Conservation (phyloP, 768 basidiomycete species). For the Leccinum longicurvipes region DNA sequence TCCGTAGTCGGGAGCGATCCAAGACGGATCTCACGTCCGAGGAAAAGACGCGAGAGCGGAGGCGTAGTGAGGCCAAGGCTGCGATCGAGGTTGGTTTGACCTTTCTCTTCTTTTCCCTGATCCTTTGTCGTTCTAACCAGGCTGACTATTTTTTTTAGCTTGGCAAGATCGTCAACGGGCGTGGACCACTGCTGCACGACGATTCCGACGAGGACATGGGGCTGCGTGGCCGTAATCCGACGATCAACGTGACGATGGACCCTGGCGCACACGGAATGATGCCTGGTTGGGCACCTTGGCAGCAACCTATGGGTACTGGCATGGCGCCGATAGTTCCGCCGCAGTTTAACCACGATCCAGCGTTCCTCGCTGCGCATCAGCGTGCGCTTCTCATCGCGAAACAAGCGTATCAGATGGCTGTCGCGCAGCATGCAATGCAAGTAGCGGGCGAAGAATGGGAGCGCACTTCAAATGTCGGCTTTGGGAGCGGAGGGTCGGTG, state of each 20-base stretch:
- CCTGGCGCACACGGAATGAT: conserved; percentile 27
- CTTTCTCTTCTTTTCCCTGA: neutral
- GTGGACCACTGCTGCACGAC: conserved; percentile 55
- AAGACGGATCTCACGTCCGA: conserved; percentile 38
- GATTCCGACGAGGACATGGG: conserved; percentile 42
- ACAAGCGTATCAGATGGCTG: conserved; percentile 86
- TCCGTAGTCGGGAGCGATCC: conserved; percentile 30
- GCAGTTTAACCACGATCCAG: conserved; percentile 48
- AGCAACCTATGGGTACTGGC: conserved; percentile 24
- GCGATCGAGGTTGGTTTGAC: conserved; percentile 68
- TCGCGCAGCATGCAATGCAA: conserved; percentile 87
- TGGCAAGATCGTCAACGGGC: conserved; percentile 85
- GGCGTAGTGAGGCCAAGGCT: conserved; percentile 80
- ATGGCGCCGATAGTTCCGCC: conserved; percentile 36
- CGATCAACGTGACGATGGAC: conserved; percentile 38
- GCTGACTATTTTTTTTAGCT: conserved; percentile 44
- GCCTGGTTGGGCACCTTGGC: conserved; percentile 35
- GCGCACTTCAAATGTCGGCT: conserved; percentile 58
- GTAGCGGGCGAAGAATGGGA: conserved; percentile 93
- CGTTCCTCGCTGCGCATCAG: conserved; percentile 72
- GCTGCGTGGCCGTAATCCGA: conserved; percentile 15
- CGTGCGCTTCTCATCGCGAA: conserved; percentile 86
- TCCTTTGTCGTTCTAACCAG: conserved; percentile 1
- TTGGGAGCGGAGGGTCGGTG: conserved; percentile 35
- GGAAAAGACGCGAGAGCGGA: conserved; percentile 63